Evolutionary conservation across 805 yeast genomes (phyloP).

Genomic region (Scheffersomyces coipomensis): DNA sequence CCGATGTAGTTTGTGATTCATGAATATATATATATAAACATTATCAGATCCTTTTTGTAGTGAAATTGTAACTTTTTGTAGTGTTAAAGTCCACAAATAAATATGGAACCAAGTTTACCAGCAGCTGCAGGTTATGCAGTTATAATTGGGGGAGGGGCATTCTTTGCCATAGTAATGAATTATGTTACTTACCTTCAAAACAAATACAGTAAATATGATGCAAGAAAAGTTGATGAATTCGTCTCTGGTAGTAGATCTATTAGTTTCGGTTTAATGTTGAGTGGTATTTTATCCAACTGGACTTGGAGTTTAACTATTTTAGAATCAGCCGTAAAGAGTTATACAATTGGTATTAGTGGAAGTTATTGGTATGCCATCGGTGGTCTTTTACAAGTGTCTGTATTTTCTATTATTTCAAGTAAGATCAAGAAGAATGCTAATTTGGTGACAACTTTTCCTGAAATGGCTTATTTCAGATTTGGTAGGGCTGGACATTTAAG

Average conservation of each 20-base stretch:
- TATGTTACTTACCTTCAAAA: slow-evolving; percentile 12
- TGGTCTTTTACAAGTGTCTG: slow-evolving; percentile 26
- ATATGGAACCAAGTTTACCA: slow-evolving; percentile 13
- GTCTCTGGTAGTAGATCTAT: slow-evolving; percentile 14
- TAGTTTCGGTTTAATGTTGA: slow-evolving; percentile 15
- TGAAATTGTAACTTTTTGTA: too few relatives aligned
- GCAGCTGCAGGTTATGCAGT: slow-evolving; percentile 16
- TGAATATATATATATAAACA: too few relatives aligned
- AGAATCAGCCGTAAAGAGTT: slow-evolving; percentile 18
- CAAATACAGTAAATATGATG: slow-evolving; percentile 9
- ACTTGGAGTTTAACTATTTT: slow-evolving; percentile 26
- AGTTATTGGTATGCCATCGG: slow-evolving; percentile 23
- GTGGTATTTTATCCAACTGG: slow-evolving; percentile 23
- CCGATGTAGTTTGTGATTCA: too few relatives aligned
- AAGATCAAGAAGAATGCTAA: slow-evolving; percentile 31
- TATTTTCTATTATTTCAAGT: slow-evolving; percentile 33
- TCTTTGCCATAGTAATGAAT: slow-evolving; percentile 15
- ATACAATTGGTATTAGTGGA: slow-evolving; percentile 20
- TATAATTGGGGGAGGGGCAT: slow-evolving; percentile 14
- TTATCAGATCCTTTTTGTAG: too few relatives aligned
- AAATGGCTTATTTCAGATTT: slow-evolving; percentile 24
- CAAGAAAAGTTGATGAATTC: slow-evolving; percentile 15
- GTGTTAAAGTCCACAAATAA: too few relatives aligned
- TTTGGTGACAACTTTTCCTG: slow-evolving; percentile 29
- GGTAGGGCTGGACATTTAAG: slow-evolving; percentile 25